Evolutionary conservation across 306 rosid species (phyloP).

Genomic region (Glycine latifolia): DNA sequence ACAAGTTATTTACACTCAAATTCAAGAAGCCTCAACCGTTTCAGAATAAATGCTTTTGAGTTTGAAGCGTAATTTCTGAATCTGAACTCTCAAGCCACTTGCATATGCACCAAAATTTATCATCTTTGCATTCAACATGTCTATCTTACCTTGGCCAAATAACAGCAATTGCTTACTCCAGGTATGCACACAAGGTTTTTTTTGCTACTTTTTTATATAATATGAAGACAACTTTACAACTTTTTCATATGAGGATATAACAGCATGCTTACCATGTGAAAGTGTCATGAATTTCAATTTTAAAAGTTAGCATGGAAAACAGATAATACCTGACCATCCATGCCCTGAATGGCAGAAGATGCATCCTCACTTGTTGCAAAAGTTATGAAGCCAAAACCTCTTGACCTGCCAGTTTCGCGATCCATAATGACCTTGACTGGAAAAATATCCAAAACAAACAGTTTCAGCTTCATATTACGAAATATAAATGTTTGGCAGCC

Average conservation of each 20-base stretch:
- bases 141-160: not conserved
- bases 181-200: conserved; percentile 3
- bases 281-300: conserved; percentile 14
- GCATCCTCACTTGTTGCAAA: conserved; percentile 59
- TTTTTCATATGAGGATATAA: conserved; percentile 3
- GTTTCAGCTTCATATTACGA: conserved; percentile 30
- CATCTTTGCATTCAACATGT: not conserved
- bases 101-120: conserved; percentile 5
- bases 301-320: conserved; percentile 16
- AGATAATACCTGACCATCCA: conserved; percentile 63
- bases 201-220: conserved; percentile 8
- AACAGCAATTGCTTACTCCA: conserved; percentile 21
- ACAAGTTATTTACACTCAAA: too few species aligned
- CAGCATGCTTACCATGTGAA: conserved; percentile 14
- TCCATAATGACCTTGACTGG: conserved; percentile 57
- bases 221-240: not conserved
- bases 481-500: conserved; percentile 23
- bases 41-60: not conserved
- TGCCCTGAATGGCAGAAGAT: conserved; percentile 57
- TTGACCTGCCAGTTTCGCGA: conserved; percentile 59
- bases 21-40: not conserved
- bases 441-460: conserved; percentile 22
- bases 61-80: not conserved
- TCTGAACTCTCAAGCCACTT: conserved; percentile 4
- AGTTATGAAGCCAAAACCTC: conserved; percentile 64